A percentile compares a stretch with the other conserved stretches of the same genome.
phyloP scores from a whole-genome alignment of 345 rosid species.

The Salix suchowensis region DNA sequence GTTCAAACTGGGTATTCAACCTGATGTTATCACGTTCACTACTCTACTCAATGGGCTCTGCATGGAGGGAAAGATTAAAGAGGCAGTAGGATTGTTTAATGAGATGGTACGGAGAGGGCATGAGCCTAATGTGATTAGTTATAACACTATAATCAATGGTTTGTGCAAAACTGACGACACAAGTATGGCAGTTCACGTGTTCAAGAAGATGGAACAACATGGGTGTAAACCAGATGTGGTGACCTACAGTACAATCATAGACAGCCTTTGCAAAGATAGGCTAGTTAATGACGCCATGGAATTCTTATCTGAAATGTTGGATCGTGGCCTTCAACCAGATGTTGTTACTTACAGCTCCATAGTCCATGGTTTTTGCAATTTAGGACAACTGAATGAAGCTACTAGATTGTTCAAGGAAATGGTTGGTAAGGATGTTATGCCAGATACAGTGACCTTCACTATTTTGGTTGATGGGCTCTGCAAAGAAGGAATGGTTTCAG shows the following conservation, averaged over 20 bases:
- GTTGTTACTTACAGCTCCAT: background rate
- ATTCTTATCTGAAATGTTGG: background rate
- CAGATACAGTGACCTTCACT: background rate
- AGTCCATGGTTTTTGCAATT: background rate
- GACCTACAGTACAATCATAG: background rate
- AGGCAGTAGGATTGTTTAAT: background rate
- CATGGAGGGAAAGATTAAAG: background rate
- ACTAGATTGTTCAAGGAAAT: background rate
- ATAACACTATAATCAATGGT: background rate
- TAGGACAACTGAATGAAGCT: background rate
- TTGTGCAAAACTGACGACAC: background rate
- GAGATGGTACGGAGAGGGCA: background rate
- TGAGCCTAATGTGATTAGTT: background rate
- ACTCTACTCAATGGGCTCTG: background rate
- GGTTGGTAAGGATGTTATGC: background rate
- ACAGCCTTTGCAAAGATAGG: background rate
- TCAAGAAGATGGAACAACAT: background rate
- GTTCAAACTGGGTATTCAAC: background rate
- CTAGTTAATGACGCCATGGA: background rate
- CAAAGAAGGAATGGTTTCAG: background rate
- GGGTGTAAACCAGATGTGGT: background rate
- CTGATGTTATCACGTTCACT: background rate
- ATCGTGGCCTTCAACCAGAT: background rate
- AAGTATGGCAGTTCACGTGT: background rate
- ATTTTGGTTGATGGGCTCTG: conserved; percentile 7